These are phyloP conservation scores for Phytophthora constricta DNA, from an alignment of 352 stramenopile genomes.

Conservation along the genomic window DNA sequence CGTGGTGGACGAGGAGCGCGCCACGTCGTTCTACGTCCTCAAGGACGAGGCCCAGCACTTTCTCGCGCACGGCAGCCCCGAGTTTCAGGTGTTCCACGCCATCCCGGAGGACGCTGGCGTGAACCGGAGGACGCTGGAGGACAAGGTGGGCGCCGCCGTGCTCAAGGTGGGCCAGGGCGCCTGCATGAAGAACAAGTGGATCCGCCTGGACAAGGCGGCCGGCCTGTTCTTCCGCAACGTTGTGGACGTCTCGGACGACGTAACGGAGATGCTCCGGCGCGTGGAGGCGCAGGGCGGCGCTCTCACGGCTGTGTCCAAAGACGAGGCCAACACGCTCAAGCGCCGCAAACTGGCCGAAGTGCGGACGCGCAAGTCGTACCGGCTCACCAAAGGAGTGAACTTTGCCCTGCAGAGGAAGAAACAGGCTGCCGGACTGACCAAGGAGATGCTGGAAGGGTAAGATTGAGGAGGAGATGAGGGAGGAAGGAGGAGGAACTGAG, in stretches of 20 bases:
- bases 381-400: constrained; percentile 91
- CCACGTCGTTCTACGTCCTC: constrained; percentile 93
- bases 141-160: constrained; percentile 79
- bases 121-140: constrained; percentile 85
- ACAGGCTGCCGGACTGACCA: constrained; percentile 97
- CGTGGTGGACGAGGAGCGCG: constrained; percentile 80
- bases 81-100: constrained; percentile 85
- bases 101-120: constrained; percentile 75
- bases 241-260: constrained; percentile 66
- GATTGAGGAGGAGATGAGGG: constrained; percentile 6
- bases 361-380: constrained; percentile 94
- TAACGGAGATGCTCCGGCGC: constrained; percentile 87
- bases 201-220: constrained; percentile 93
- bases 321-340: constrained; percentile 84
- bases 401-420: constrained; percentile 96
- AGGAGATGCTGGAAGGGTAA: constrained; percentile 97
- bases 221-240: constrained; percentile 88
- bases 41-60: constrained; percentile 91
- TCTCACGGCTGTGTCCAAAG: constrained; percentile 70
- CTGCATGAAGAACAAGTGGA: constrained; percentile 99
- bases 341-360: constrained; percentile 84
- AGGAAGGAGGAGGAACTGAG: constrained; percentile 13
- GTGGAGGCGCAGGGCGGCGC: constrained; percentile 68
- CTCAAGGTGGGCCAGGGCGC: constrained; percentile 96
- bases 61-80: constrained; percentile 74